These are phyloP conservation scores for Aureobasidium sp. DNA, from an alignment of 2,329 filamentous ascomycete genomes.

Conservation along the genomic window DNA sequence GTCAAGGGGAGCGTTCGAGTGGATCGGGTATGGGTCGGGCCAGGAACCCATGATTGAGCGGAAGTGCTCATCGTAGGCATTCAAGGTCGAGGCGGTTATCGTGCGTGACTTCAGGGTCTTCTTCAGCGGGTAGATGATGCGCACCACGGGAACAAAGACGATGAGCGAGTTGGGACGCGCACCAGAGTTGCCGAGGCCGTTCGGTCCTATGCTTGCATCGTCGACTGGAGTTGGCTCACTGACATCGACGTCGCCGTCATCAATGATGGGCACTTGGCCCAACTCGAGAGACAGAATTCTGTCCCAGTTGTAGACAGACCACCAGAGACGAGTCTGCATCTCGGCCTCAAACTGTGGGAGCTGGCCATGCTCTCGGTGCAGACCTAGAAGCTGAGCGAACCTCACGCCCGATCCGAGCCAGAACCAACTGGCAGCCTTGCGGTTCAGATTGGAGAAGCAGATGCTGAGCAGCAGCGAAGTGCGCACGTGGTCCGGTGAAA, in stretches of 20 bases:
- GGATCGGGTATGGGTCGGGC: conserved; percentile 64
- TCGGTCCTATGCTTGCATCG: conserved; percentile 64
- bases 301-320: conserved; percentile 87
- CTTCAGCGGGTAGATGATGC: conserved; percentile 66
- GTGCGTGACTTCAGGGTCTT: conserved; percentile 62
- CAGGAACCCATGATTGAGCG: conserved; percentile 66
- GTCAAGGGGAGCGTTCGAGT: conserved; percentile 61
- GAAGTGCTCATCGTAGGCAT: conserved; percentile 78
- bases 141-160: conserved; percentile 72
- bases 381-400: conserved; percentile 73
- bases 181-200: conserved; percentile 35
- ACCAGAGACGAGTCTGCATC: conserved; percentile 85
- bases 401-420: conserved; percentile 77
- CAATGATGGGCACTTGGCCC: conserved; percentile 72
- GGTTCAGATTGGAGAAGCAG: conserved; percentile 77
- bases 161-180: conserved; percentile 64
- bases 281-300: conserved; percentile 71
- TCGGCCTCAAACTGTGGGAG: conserved; percentile 74
- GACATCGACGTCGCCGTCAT: conserved; percentile 83
- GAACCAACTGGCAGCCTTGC: conserved; percentile 76
- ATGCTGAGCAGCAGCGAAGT: conserved; percentile 66
- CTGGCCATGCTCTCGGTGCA: conserved; percentile 67
- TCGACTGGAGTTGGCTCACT: conserved; percentile 71
- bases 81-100: conserved; percentile 60
- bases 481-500: conserved; percentile 68